These are phyloP conservation scores for Sugiyamaella qingdaonensis DNA, from an alignment of 805 yeast genomes.

Conservation along the genomic window DNA sequence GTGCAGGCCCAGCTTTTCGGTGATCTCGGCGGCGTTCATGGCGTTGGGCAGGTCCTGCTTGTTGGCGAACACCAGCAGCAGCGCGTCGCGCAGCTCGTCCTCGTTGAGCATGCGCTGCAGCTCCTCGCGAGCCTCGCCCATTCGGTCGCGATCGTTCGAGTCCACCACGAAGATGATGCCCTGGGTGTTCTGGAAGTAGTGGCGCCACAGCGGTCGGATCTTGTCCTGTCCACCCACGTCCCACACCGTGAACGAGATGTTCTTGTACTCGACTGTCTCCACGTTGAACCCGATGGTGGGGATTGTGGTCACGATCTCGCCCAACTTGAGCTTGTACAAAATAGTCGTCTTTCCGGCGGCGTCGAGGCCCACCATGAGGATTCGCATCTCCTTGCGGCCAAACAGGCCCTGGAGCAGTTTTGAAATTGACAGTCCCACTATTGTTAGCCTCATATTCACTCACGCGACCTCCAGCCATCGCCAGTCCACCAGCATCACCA, in stretches of 20 bases:
- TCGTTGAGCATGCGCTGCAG: slow-evolving; percentile 97
- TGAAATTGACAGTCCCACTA: slow-evolving; percentile 94
- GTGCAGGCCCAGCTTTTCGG: slow-evolving; percentile 94
- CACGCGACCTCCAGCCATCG: not conserved
- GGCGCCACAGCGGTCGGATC: slow-evolving; percentile 98
- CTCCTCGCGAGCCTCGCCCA: slow-evolving; percentile 96
- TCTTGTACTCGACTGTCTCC: slow-evolving; percentile 95
- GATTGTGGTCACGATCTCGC: slow-evolving; percentile 93
- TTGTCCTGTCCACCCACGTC: slow-evolving; percentile 99
- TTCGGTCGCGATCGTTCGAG: slow-evolving; percentile 96
- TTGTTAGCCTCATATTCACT: not conserved
- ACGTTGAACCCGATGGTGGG: slow-evolving; percentile 98
- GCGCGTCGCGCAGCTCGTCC: slow-evolving; percentile 96
- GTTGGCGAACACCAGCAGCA: slow-evolving; percentile 92
- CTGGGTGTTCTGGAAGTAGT: slow-evolving; percentile 97
- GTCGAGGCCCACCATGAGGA: slow-evolving; percentile 95
- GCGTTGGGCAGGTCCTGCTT: slow-evolving; percentile 99
- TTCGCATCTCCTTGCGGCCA: slow-evolving; percentile 97
- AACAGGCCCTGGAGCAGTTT: slow-evolving; percentile 91
- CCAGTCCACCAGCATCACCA: not conserved
- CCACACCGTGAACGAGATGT: slow-evolving; percentile 96
- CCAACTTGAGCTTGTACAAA: slow-evolving; percentile 88
- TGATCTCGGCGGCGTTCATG: slow-evolving; percentile 97
- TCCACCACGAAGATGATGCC: slow-evolving; percentile 98
- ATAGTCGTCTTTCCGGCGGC: slow-evolving; percentile 99